These are phyloP conservation scores for Pseudonitzschia delicatissima DNA, from an alignment of 108 stramenopile genomes.

Conservation along the genomic window DNA sequence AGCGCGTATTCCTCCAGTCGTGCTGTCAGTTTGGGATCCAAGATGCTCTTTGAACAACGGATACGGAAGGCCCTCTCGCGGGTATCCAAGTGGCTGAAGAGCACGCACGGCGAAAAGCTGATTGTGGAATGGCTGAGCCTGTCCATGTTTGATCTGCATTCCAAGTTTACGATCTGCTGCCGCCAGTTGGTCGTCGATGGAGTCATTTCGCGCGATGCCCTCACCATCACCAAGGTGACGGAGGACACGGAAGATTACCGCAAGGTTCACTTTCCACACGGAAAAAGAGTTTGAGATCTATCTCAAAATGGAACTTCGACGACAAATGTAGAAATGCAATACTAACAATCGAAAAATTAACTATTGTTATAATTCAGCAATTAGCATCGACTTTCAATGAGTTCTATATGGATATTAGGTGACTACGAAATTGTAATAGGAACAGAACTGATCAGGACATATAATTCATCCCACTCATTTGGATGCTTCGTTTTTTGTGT, in stretches of 20 bases:
- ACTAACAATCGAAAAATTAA: too few species aligned
- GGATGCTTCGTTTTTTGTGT: too few species aligned
- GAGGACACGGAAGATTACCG: conserved; percentile 42
- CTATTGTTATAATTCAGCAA: too few species aligned
- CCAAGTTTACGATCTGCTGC: conserved; percentile 55
- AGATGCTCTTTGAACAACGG: conserved; percentile 73
- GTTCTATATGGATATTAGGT: too few species aligned
- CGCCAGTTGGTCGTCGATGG: conserved; percentile 48
- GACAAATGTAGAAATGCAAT: conserved; percentile 23
- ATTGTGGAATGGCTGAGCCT: conserved; percentile 67
- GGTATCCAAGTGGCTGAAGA: conserved; percentile 45
- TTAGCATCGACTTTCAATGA: too few species aligned
- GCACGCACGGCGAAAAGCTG: conserved; percentile 31
- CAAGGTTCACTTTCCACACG: conserved; percentile 61
- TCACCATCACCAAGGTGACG: conserved; percentile 52
- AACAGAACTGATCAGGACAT: too few species aligned
- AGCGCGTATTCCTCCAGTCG: conserved; percentile 63
- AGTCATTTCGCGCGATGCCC: conserved; percentile 47
- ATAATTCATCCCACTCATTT: too few species aligned
- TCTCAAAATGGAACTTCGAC: conserved; percentile 48
- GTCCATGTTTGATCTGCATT: conserved; percentile 71
- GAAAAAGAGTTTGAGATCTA: conserved; percentile 73
- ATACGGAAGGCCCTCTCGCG: conserved; percentile 48
- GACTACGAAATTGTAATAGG: too few species aligned
- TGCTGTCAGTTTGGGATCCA: conserved; percentile 70